Conservation (phyloP, 495 filamentous ascomycete genomes). For the Cenococcum geophilum region DNA sequence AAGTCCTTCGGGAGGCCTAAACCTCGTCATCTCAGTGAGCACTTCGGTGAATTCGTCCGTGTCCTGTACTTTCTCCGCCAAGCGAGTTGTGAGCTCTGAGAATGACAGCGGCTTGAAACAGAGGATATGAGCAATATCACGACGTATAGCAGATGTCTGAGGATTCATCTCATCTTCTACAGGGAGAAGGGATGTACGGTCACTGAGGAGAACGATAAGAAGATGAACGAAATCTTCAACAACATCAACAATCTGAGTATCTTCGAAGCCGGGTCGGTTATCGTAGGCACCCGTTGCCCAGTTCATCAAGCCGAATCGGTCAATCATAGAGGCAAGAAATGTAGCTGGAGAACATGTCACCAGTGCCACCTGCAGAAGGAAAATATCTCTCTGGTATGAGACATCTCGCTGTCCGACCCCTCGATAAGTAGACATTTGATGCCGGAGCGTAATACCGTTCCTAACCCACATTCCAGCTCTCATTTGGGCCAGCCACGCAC, state of each 20-base stretch:
- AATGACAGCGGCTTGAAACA: conserved; percentile 95
- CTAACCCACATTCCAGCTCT: conserved; percentile 98
- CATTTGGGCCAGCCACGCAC: conserved; percentile 96
- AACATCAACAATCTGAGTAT: conserved; percentile 79
- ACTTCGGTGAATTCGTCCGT: conserved; percentile 70
- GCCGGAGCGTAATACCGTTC: conserved; percentile 89
- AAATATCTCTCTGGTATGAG: conserved; percentile 90
- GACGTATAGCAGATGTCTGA: conserved; percentile 64
- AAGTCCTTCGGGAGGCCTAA: conserved; percentile 82
- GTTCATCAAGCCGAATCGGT: conserved; percentile 81
- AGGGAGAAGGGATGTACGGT: conserved; percentile 72
- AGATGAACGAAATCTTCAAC: conserved; percentile 94
- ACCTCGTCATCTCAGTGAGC: conserved; percentile 82
- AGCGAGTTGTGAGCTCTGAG: conserved; percentile 73
- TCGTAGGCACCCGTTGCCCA: conserved; percentile 83
- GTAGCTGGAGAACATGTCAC: conserved; percentile 77
- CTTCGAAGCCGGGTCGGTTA: conserved; percentile 60
- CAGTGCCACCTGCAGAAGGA: conserved; percentile 84
- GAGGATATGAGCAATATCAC: conserved; percentile 87
- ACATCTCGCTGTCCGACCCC: conserved; percentile 83
- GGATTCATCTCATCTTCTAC: conserved; percentile 59
- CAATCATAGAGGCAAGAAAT: conserved; percentile 82
- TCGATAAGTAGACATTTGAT: conserved; percentile 89
- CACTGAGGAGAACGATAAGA: conserved; percentile 82
- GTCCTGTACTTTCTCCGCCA: conserved; percentile 82